Base-by-base conservation (phyloP, 768 basidiomycete genomes). In the Boletellus ananiceps region DNA sequence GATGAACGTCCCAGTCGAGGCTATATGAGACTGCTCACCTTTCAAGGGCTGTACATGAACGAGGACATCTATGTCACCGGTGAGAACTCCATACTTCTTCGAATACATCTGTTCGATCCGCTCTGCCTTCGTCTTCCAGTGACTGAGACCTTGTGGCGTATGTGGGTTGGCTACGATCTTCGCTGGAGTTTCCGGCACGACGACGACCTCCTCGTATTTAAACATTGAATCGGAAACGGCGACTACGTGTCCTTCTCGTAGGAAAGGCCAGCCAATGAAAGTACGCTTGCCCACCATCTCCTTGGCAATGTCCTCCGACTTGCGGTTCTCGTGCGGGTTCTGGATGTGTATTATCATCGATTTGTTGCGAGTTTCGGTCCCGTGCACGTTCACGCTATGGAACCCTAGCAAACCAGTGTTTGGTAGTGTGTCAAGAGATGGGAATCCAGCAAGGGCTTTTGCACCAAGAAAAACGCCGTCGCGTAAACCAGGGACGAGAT, bases 361-460 rank as follows among this genome's bases (percentile, higher is more conserved):
- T 69, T 94, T 91, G 71, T 95, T 95, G 33, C 85, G 78, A 56
- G 84, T 90, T 63, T 96, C 94, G 0, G 82, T 73, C 46, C 91
- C 90, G 66, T 98, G 95, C 12, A 98, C 84, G 62, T 93, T 96
- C 58, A 98, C 93, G 18, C 86, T 82, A 61, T 98, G 95, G 67
- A 82, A 78, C 14, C 85, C 93, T 19, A 98, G 74, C 19, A 74
- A 71, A 11, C 86, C 83, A 0, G 79, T 81, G 61, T 92, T 79
- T 0, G 88, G 89, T 8, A 98, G 76, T 0, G 94, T 96, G 52
- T 94, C 80, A 27, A 98, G 77, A 1, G 96, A 95, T 0, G 96
- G 95, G 79, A 99, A 99, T 9, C 96, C 96, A 0, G 96, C 93
- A 6, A 98, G 76, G 6, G 93, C 90, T 32, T 84, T 77, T 5